phyloP scores from a whole-genome alignment of 192 early-diverging fungal genomes.

The Ambispora gerdemannii region DNA sequence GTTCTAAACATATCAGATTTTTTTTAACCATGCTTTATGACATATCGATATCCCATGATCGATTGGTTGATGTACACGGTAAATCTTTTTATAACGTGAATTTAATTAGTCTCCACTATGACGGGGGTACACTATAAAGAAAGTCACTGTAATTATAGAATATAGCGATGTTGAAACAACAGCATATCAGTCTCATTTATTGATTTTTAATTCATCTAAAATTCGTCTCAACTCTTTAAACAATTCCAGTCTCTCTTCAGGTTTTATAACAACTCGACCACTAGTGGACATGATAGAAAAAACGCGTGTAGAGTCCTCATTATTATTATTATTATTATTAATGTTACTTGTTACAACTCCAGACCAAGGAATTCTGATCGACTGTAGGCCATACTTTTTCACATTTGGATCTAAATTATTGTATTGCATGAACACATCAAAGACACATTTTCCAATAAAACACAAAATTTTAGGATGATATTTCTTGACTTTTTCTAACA shows the following conservation, averaged over 20 bases:
- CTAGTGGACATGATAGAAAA: not conserved
- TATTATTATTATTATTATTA: not conserved
- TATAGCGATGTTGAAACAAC: too few species aligned
- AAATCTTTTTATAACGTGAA: too few species aligned
- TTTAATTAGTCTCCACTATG: too few species aligned
- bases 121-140: too few species aligned
- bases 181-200: too few species aligned
- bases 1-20: too few species aligned
- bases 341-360: too few species aligned
- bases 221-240: not conserved
- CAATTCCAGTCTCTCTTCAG: not conserved
- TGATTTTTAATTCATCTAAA: too few species aligned
- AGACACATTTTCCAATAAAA: conserved; percentile 70
- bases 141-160: too few species aligned
- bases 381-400: not conserved
- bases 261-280: not conserved
- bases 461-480: conserved; percentile 58
- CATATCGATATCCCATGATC: too few species aligned
- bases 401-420: not conserved
- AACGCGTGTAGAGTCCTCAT: not conserved
- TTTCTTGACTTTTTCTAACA: conserved; percentile 58
- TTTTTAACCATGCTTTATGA: too few species aligned
- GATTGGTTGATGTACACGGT: too few species aligned
- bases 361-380: not conserved
- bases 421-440: conserved; percentile 48